Percentiles rank a stretch among this genome's conserved stretches.
Evolutionary conservation across 495 filamentous ascomycete species (phyloP).

Genomic region (Aspergillus saccharolyticus): DNA sequence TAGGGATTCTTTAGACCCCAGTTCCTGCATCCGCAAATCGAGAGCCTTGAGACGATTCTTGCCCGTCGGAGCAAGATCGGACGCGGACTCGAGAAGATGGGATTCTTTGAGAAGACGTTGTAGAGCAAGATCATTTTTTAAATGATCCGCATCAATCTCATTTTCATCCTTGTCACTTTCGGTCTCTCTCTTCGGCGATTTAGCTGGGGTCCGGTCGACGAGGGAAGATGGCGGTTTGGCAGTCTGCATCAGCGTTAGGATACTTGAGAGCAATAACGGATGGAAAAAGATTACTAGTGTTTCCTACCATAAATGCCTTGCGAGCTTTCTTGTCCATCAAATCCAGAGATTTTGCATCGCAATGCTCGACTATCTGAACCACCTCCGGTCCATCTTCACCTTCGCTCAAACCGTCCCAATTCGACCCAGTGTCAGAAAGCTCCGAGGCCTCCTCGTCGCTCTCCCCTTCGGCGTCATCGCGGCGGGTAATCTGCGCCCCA

Average conservation of each 20-base stretch:
- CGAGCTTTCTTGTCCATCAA: constrained; percentile 57
- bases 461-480: constrained; percentile 18
- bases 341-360: constrained; percentile 33
- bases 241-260: constrained; percentile 23
- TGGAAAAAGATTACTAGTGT: not conserved
- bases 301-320: constrained; percentile 70
- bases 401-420: constrained; percentile 64
- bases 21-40: constrained; percentile 72
- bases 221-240: constrained; percentile 48
- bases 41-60: constrained; percentile 67
- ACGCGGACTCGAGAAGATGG: constrained; percentile 71
- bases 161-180: constrained; percentile 47
- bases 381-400: constrained; percentile 28
- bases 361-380: constrained; percentile 66
- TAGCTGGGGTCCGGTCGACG: constrained; percentile 24
- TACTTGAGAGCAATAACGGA: not conserved
- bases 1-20: constrained; percentile 73
- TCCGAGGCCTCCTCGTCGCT: constrained; percentile 25
- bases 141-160: constrained; percentile 52
- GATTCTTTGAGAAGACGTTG: constrained; percentile 88
- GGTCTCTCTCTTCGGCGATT: constrained; percentile 26
- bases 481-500: constrained; percentile 6
- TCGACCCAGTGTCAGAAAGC: constrained; percentile 32
- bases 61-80: constrained; percentile 57
- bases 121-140: constrained; percentile 89